phyloP scores from a whole-genome alignment of 306 rosid genomes.

The Lathyrus tuberosus region DNA sequence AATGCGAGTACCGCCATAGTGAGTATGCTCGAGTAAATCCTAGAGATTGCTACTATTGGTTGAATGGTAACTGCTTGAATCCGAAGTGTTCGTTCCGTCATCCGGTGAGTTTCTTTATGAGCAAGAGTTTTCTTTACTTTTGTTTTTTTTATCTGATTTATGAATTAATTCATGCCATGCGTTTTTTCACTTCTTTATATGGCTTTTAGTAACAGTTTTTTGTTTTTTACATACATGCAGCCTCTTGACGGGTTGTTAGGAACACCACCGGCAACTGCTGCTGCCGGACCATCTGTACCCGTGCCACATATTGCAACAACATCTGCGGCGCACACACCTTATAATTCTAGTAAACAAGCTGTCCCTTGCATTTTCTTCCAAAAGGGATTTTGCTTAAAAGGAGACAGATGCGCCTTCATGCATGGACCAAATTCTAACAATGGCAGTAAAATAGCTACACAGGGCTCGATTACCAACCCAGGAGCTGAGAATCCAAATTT shows the following conservation, averaged over 20 bases:
- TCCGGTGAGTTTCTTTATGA: slow-evolving; percentile 66
- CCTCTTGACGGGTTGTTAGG: slow-evolving; percentile 89
- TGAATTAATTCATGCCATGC: background rate
- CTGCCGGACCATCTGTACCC: slow-evolving; percentile 62
- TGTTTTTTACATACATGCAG: slow-evolving; percentile 54
- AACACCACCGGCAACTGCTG: slow-evolving; percentile 62
- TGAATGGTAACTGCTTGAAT: slow-evolving; percentile 93
- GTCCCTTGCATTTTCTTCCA: slow-evolving; percentile 92
- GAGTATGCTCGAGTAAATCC: slow-evolving; percentile 94
- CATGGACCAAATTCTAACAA: slow-evolving; percentile 66
- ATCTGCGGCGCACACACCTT: slow-evolving; percentile 51
- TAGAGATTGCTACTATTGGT: slow-evolving; percentile 97
- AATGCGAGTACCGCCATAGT: slow-evolving; percentile 97
- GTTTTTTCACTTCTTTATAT: too few species aligned
- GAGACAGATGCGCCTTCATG: slow-evolving; percentile 81
- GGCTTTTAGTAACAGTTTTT: slow-evolving; percentile 28
- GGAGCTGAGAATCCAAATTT: slow-evolving; percentile 50
- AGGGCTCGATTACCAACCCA: slow-evolving; percentile 44
- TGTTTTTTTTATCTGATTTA: background rate
- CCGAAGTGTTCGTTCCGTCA: slow-evolving; percentile 91
- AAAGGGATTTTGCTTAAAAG: slow-evolving; percentile 86
- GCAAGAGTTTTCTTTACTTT: background rate
- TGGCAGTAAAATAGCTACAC: slow-evolving; percentile 57
- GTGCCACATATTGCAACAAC: slow-evolving; percentile 46
- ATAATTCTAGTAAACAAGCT: slow-evolving; percentile 64